Base-by-base conservation (phyloP, 306 rosid species). In the Neltuma alba region DNA sequence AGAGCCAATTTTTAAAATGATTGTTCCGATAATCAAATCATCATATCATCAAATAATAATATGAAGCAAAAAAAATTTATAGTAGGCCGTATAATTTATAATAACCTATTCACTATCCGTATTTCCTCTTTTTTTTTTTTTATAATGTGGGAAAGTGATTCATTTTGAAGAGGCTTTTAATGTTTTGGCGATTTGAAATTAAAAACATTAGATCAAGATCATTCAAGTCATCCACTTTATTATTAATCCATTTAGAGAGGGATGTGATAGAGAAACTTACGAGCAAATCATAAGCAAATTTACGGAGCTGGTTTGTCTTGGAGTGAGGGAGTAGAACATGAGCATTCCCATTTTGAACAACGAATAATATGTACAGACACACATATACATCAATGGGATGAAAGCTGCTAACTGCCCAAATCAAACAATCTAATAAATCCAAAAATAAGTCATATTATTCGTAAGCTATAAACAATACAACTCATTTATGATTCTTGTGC, bases 251-350 rank as follows among this genome's bases (percentile, higher is more conserved):
- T 13, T 44, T 44, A 44, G 50, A 37, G 47, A 27, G 58, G 67
- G 44, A 65, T 20, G 21, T 70, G 73, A 63, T 27, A 37, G 42
- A 28, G 80, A 55, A 76, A 86, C 97, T 91, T 89, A 94, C 97
- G 97, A 94, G 91, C 97, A 92, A 83, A 94, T 94, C 94, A 94
- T 91, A 74, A 94, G 97, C 93, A 94, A 86, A 88, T 89, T 92
- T 72, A 94, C 98, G 1, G 98, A 92, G 90, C 95, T 94, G 45
- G 98, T 94, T 87, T 94, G 97, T 86, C 88, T 89, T 42, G 98
- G 98, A 30, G 98, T 94, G 36, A 94, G 80, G 42, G 98, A 87
- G 86, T 94, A 94, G 85, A 92, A 92, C 94, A 89, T 91, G 87
- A 92, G 61, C 92, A 82, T 88, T 81, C 98, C 98, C 83, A 92